Evolutionary conservation across 345 rosid species (phyloP).

Genomic region (Eucalyptus virginea): DNA sequence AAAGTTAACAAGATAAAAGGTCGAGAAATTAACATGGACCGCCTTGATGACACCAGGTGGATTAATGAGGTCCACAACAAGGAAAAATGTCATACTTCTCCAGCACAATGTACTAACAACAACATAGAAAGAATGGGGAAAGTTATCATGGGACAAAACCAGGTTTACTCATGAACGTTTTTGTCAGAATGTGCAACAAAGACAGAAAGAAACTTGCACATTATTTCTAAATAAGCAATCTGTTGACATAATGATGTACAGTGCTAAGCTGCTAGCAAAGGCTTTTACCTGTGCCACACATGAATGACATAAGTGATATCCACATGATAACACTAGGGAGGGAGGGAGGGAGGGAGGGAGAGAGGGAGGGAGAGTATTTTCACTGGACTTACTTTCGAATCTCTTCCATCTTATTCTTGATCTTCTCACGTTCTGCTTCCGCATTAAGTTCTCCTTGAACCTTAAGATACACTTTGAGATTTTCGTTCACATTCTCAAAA

Average conservation of each 20-base stretch:
- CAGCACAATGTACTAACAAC: neutral
- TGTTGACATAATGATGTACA: neutral
- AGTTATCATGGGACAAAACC: neutral
- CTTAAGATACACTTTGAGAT: constrained; percentile 70
- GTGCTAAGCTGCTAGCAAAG: neutral
- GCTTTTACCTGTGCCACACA: neutral
- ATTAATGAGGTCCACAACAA: neutral
- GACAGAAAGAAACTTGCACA: neutral
- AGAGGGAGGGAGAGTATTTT: neutral
- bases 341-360: neutral
- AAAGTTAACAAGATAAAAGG: neutral
- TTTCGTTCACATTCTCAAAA: constrained; percentile 80
- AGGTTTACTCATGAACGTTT: neutral
- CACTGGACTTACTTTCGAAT: constrained; percentile 37
- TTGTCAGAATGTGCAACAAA: neutral
- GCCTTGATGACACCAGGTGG: neutral
- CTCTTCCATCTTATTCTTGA: constrained; percentile 56
- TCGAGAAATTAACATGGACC: neutral
- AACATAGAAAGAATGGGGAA: neutral
- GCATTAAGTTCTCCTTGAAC: constrained; percentile 51
- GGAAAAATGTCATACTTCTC: neutral
- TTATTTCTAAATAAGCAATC: neutral
- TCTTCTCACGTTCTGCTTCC: constrained; percentile 58
- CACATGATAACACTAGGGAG: neutral
- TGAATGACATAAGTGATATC: neutral